Evolutionary conservation across 164 flowering plant species (phyloP), one percentile per base, ranked within the genome.

Genomic region (Amborella trichopoda): DNA sequence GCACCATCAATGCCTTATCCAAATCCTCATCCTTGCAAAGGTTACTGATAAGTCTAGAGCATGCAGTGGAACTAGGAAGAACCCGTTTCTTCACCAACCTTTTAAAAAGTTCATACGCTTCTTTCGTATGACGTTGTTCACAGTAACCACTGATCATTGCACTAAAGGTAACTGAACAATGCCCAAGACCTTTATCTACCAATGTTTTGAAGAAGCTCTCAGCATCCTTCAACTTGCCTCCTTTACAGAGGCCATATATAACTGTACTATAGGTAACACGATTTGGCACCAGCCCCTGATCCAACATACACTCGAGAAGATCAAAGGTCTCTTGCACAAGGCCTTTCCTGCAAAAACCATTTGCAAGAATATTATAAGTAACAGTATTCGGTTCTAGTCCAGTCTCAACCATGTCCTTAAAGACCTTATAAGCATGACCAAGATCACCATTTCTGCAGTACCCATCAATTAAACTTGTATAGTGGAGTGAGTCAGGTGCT

Each of bases 121-220:
- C 49, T 27, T 20, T 44, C 32, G 59, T 25, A 37, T 37, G 36
- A 33, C 58, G 41, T 9, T 75, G 71, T 54, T 72, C 69, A 62
- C 86, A 76, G 30, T 73, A 89, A 26, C 97, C 93, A 44, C 49
- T 69, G 19, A 89, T 30, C 81, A 84, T 69, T 23, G 89, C 76
- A 64, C 57, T 50, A 56, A 62, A 80, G 52, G 64, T 70, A 44
- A 58, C 72, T 9, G 36, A 32, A 49, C 70, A 46, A 17, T 33
- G 47, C 24, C 27, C 46, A n/a, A 48, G 24, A 16, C 42, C 60
- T 61, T 75, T 75, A 8, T 60, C 71, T 50, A 67, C 59, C 46
- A 82, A 56, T 38, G 54, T 44, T 44, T 48, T 36, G 12, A 80
- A 59, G 54, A 69, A 72, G 2, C 3, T 44, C 68, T 74, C 78